Conservation (phyloP, 768 basidiomycete genomes). For the Boletus insuetus region DNA sequence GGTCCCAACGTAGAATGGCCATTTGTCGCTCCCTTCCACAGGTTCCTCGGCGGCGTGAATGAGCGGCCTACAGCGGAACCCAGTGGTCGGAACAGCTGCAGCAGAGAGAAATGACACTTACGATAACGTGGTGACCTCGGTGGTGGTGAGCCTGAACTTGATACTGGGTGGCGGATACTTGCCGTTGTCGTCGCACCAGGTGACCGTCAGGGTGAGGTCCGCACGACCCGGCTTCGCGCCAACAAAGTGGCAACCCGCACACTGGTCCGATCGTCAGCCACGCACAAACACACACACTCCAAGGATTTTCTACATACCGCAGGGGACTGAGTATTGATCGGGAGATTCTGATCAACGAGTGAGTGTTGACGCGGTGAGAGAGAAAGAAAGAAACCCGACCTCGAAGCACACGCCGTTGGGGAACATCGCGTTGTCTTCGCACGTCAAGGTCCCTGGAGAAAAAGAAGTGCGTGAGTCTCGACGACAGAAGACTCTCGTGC, state of each 20-base stretch:
- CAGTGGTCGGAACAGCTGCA: not conserved
- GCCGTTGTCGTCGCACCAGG: not conserved
- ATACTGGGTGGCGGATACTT: not conserved
- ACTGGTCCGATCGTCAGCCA: not conserved
- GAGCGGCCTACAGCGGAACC: not conserved
- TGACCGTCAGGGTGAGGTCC: not conserved
- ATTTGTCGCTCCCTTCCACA: not conserved
- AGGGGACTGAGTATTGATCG: not conserved
- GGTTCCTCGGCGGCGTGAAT: not conserved
- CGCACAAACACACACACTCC: not conserved
- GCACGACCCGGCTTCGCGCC: not conserved
- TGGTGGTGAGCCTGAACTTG: not conserved
- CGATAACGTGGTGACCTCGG: not conserved
- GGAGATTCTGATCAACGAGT: not conserved
- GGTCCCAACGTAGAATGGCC: not conserved
- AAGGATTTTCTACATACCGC: not conserved
- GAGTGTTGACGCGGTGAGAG: not conserved
- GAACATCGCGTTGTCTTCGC: conserved; percentile 6
- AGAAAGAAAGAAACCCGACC: not conserved
- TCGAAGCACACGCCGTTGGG: conserved; percentile 1
- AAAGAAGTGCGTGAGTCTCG: not conserved
- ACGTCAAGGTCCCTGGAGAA: conserved; percentile 3
- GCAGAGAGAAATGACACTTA: not conserved
- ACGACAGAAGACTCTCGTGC: not conserved
- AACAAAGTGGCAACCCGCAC: not conserved